Evolutionary conservation across 2,329 filamentous ascomycete genomes (phyloP).

Genomic region (Raffaelea ambrosiae): DNA sequence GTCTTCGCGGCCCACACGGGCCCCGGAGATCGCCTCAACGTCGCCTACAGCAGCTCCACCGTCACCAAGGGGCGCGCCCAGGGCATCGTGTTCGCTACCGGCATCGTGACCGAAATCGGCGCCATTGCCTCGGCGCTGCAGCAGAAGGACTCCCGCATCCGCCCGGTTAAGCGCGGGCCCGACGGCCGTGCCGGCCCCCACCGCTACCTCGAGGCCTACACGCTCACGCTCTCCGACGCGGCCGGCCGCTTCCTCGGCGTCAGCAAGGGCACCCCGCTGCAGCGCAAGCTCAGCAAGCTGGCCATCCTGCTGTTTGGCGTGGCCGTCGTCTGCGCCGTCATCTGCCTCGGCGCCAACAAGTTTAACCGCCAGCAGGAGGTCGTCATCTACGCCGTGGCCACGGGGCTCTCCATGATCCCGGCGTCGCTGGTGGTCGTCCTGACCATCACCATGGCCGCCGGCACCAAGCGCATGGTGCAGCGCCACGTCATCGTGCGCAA

Average conservation of each 20-base stretch:
- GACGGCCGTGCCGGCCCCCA: conserved; percentile 39
- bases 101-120: conserved; percentile 53
- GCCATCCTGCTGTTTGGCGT: conserved; percentile 54
- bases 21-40: conserved; percentile 51
- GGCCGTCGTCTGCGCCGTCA: conserved; percentile 56
- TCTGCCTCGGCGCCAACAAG: conserved; percentile 53
- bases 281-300: conserved; percentile 56
- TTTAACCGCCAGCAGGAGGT: conserved; percentile 43
- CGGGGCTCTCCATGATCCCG: not conserved
- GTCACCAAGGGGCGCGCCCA: conserved; percentile 54
- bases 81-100: conserved; percentile 51
- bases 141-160: conserved; percentile 36
- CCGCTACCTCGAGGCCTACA: conserved; percentile 30
- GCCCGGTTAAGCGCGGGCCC: conserved; percentile 35
- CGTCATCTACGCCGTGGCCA: conserved; percentile 22
- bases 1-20: conserved; percentile 44
- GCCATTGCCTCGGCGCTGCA: conserved; percentile 54
- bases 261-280: conserved; percentile 58
- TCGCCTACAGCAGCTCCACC: conserved; percentile 53
- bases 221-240: conserved; percentile 40
- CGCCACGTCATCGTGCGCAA: conserved; percentile 50
- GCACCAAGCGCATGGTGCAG: conserved; percentile 29
- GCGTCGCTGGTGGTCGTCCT: conserved; percentile 2
- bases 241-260: conserved; percentile 55
- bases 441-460: conserved; percentile 8